Percentiles rank a stretch among this genome's conserved stretches.
These are phyloP conservation scores for Colletotrichum euphorbiae DNA, from an alignment of 2,329 filamentous ascomycete genomes.

Conservation along the genomic window DNA sequence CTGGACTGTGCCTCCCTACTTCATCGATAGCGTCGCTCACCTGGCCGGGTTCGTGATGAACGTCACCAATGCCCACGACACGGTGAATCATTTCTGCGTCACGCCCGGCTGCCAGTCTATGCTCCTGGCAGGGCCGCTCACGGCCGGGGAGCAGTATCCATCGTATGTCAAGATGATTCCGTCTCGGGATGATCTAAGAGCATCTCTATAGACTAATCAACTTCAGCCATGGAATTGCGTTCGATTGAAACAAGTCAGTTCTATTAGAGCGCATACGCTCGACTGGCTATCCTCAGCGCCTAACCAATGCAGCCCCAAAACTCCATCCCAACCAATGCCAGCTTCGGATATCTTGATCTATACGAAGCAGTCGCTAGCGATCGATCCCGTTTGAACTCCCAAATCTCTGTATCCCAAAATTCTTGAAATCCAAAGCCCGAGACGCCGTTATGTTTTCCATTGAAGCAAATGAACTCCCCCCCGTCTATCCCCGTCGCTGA, in stretches of 20 bases:
- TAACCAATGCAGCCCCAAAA: conserved; percentile 17
- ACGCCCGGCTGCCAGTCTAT: too few species aligned
- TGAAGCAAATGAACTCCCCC: conserved; percentile 27
- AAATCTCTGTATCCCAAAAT: not conserved
- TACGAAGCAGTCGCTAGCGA: conserved; percentile 8
- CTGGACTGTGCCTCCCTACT: too few species aligned
- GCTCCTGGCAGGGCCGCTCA: too few species aligned
- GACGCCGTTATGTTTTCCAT: conserved; percentile 17
- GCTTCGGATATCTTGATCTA: conserved; percentile 32
- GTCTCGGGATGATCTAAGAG: too few species aligned
- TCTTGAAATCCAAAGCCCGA: not conserved
- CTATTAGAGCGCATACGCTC: conserved; percentile 30
- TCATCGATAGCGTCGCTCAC: too few species aligned
- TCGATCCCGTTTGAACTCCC: conserved; percentile 1
- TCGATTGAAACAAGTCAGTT: conserved; percentile 13
- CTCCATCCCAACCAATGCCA: conserved; percentile 15
- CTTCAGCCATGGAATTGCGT: too few species aligned
- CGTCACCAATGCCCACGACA: too few species aligned
- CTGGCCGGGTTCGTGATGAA: too few species aligned
- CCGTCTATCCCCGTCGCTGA: conserved; percentile 23
- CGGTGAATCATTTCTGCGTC: too few species aligned
- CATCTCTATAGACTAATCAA: too few species aligned
- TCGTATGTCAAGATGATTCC: too few species aligned
- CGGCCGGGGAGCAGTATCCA: too few species aligned
- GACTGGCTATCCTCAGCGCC: conserved; percentile 12